Evolutionary conservation across 2,329 filamentous ascomycete species (phyloP).

Genomic region (Talaromyces pinophilus): DNA sequence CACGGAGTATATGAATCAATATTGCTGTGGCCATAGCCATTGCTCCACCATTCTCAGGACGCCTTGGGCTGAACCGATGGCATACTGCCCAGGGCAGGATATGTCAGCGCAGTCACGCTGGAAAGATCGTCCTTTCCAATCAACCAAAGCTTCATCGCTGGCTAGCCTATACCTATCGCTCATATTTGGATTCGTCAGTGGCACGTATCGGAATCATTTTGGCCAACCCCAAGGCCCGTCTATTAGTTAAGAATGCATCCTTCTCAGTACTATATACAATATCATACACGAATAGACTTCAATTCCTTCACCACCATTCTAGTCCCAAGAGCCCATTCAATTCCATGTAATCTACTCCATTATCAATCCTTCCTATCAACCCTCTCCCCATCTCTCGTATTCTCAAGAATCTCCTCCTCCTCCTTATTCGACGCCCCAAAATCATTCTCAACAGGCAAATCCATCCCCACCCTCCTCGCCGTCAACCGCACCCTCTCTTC

Average conservation of each 20-base stretch:
- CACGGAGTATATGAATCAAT: too few relatives aligned
- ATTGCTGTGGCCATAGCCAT: neutral
- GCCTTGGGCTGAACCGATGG: neutral
- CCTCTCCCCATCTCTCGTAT: neutral
- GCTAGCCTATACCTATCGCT: neutral
- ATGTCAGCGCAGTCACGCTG: neutral
- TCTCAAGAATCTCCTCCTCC: neutral
- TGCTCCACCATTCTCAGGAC: neutral
- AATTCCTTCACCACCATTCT: neutral
- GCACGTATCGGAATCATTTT: neutral
- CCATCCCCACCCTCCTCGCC: conserved; percentile 85
- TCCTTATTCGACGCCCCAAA: neutral
- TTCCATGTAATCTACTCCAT: neutral
- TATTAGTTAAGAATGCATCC: neutral
- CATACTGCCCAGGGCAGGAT: neutral
- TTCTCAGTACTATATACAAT: neutral
- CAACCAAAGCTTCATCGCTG: neutral
- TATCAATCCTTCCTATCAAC: neutral
- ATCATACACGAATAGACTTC: neutral
- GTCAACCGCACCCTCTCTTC: conserved; percentile 79
- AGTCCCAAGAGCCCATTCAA: neutral
- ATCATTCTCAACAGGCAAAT: conserved; percentile 69
- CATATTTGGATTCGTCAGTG: neutral
- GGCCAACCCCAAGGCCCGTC: neutral
- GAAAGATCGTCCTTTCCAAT: neutral